phyloP scores from a whole-genome alignment of 257 asterid species.

The Salvia miltiorrhiza region DNA sequence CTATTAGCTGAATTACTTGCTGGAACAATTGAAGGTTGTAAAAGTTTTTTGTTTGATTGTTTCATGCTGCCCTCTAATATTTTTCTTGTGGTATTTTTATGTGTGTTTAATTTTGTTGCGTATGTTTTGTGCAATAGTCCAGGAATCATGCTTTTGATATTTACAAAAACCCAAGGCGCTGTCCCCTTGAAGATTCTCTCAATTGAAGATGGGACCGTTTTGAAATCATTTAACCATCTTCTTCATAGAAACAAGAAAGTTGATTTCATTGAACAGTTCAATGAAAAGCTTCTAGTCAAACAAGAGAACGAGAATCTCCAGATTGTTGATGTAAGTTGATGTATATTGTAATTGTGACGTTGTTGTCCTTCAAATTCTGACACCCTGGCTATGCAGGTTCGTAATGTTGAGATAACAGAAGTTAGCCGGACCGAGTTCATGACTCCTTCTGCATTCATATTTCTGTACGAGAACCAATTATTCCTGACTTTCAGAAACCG shows the following conservation, averaged over 20 bases:
- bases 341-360: neutral
- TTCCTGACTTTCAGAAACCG: slow-evolving; percentile 94
- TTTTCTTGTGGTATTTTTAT: neutral
- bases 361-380: slow-evolving; percentile 21
- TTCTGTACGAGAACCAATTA: slow-evolving; percentile 90
- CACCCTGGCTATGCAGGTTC: slow-evolving; percentile 56
- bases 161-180: slow-evolving; percentile 59
- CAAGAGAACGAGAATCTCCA: slow-evolving; percentile 98
- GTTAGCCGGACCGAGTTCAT: slow-evolving; percentile 93
- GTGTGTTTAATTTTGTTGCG: neutral
- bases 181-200: slow-evolving; percentile 91
- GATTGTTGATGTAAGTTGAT: slow-evolving; percentile 80
- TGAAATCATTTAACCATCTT: slow-evolving; percentile 84
- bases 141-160: slow-evolving; percentile 90
- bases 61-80: neutral
- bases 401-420: slow-evolving; percentile 82
- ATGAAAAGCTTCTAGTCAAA: slow-evolving; percentile 97
- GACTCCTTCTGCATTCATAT: slow-evolving; percentile 99
- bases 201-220: slow-evolving; percentile 95
- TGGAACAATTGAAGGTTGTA: neutral
- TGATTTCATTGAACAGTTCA: slow-evolving; percentile 95
- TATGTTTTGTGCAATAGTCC: slow-evolving; percentile 55
- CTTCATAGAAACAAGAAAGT: slow-evolving; percentile 94
- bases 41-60: neutral
- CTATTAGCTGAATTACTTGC: neutral